Percentiles rank a stretch among this genome's conserved stretches.
phyloP scores from a whole-genome alignment of 495 filamentous ascomycete species.

The Lasiosphaeria hispida region DNA sequence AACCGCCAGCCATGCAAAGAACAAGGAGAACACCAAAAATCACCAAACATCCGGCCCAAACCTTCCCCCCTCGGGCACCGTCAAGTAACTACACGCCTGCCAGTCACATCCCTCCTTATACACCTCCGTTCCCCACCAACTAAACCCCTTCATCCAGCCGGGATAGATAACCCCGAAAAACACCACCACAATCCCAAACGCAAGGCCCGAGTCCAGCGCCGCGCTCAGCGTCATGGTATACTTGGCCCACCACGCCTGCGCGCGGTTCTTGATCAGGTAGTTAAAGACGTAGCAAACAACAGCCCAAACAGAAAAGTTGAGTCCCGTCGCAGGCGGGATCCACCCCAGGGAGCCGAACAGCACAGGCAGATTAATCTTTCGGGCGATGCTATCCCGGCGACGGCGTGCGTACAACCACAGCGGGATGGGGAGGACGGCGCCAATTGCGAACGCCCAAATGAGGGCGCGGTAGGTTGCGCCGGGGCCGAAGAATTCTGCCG shows the following conservation, averaged over 20 bases:
- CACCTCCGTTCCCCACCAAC: slow-evolving; percentile 76
- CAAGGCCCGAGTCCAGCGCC: slow-evolving; percentile 76
- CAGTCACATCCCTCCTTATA: slow-evolving; percentile 66
- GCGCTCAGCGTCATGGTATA: slow-evolving; percentile 86
- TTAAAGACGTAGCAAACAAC: slow-evolving; percentile 83
- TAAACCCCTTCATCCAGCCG: slow-evolving; percentile 59
- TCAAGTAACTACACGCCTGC: slow-evolving; percentile 58
- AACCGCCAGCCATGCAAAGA: neutral
- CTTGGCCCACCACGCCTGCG: slow-evolving; percentile 75
- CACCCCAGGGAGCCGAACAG: slow-evolving; percentile 70
- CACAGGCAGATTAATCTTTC: slow-evolving; percentile 69
- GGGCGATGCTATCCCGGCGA: slow-evolving; percentile 48
- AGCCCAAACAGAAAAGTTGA: slow-evolving; percentile 81
- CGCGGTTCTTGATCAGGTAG: slow-evolving; percentile 64
- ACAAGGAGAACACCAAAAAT: neutral
- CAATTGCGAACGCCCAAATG: slow-evolving; percentile 75
- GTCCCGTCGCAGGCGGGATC: slow-evolving; percentile 83
- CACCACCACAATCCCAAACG: slow-evolving; percentile 73
- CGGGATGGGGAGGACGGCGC: slow-evolving; percentile 64
- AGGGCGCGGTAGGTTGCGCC: slow-evolving; percentile 66
- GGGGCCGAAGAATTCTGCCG: slow-evolving; percentile 70
- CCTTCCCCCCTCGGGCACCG: slow-evolving; percentile 48
- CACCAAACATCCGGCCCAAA: slow-evolving; percentile 62
- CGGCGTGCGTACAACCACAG: slow-evolving; percentile 62
- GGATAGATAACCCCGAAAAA: slow-evolving; percentile 82